Evolutionary conservation across 495 filamentous ascomycete genomes (phyloP).

Genomic region (Penicillium egyptiacum): DNA sequence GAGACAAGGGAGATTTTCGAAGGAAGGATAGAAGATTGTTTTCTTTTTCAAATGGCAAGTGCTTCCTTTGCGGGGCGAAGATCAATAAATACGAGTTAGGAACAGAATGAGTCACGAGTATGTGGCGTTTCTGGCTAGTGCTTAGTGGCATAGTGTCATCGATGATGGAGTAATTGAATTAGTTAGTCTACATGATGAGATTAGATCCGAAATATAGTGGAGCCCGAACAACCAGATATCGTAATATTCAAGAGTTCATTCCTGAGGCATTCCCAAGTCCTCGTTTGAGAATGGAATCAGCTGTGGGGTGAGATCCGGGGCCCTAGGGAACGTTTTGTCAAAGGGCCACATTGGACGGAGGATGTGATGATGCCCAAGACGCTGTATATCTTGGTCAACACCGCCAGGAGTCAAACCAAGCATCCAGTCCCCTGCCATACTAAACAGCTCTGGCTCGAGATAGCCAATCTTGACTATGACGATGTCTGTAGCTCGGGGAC

Average conservation of each 20-base stretch:
- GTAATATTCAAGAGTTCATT: neutral
- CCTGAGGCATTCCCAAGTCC: neutral
- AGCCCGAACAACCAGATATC: too few relatives aligned
- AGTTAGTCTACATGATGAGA: too few relatives aligned
- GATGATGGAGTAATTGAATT: too few relatives aligned
- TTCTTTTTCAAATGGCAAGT: neutral
- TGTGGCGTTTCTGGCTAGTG: neutral
- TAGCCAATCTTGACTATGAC: conserved; percentile 63
- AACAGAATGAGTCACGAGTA: neutral
- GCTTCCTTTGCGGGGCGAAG: neutral
- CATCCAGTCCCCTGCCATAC: conserved; percentile 58
- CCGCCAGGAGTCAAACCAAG: conserved; percentile 55
- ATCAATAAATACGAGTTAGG: neutral
- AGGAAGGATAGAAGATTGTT: neutral
- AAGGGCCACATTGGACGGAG: conserved; percentile 58
- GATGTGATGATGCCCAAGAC: conserved; percentile 51
- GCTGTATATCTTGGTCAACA: conserved; percentile 53
- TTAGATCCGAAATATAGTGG: too few relatives aligned
- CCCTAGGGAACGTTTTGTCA: conserved; percentile 37
- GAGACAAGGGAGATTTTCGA: neutral
- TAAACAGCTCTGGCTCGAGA: conserved; percentile 56
- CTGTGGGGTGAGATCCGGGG: conserved; percentile 41
- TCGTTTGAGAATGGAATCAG: conserved; percentile 48
- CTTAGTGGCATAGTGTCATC: too few relatives aligned
- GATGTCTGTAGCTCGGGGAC: conserved; percentile 49